Evolutionary conservation across 163 green algal genomes (phyloP).

Genomic region (Scenedesmus sp.): DNA sequence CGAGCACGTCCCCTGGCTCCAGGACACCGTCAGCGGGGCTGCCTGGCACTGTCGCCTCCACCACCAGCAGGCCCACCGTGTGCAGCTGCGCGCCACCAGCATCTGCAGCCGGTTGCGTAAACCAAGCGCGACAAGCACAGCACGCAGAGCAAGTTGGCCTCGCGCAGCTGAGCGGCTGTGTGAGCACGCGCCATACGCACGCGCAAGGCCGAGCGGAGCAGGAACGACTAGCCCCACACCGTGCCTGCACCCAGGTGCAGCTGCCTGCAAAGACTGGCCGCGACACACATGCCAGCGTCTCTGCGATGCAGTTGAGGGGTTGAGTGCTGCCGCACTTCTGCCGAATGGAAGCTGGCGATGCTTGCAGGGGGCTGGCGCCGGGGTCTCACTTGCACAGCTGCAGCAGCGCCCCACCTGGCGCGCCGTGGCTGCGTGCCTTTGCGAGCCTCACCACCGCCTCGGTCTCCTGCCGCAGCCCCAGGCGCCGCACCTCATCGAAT

Average conservation of each 20-base stretch:
- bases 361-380: not conserved
- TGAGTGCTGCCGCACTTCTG: too few relatives aligned
- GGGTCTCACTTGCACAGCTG: not conserved
- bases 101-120: not conserved
- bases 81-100: conserved; percentile 2
- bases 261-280: too few relatives aligned
- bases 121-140: not conserved
- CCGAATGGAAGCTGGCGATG: not conserved
- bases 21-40: conserved; percentile 80
- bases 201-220: not conserved
- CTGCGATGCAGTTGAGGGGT: too few relatives aligned
- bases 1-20: conserved; percentile 89
- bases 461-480: conserved; percentile 78
- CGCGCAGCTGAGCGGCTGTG: too few relatives aligned
- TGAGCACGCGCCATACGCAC: too few relatives aligned
- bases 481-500: conserved; percentile 88
- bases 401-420: conserved; percentile 27
- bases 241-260: too few relatives aligned
- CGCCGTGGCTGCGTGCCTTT: conserved; percentile 47
- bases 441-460: conserved; percentile 73
- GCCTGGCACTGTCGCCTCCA: conserved; percentile 86
- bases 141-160: not conserved
- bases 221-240: too few relatives aligned
- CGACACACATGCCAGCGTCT: too few relatives aligned
- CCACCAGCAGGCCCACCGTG: conserved; percentile 89